Percentiles rank a stretch among this genome's conserved stretches.
Conservation (phyloP, 805 yeast genomes). For the Sugiyamaella lignohabitans region DNA sequence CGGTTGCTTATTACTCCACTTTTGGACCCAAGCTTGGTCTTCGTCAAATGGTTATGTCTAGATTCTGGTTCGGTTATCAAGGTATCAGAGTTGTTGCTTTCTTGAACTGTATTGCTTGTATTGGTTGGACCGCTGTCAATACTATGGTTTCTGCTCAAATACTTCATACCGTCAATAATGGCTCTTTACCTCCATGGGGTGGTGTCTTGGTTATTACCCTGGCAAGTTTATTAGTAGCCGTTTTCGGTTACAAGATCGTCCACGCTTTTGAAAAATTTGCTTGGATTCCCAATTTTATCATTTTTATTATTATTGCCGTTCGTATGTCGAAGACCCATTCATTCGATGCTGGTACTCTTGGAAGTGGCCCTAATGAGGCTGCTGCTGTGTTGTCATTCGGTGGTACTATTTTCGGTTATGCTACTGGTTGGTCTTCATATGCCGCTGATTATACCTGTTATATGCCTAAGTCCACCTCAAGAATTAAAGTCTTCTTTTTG, state of each 20-base stretch:
- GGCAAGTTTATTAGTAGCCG: constrained; percentile 63
- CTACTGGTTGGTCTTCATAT: constrained; percentile 91
- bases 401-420: constrained; percentile 77
- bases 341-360: constrained; percentile 50
- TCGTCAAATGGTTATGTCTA: constrained; percentile 79
- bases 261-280: constrained; percentile 79
- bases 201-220: constrained; percentile 69
- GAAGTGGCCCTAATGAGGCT: constrained; percentile 60
- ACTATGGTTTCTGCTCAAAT: constrained; percentile 85
- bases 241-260: constrained; percentile 79
- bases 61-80: constrained; percentile 69
- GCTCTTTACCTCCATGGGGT: constrained; percentile 78
- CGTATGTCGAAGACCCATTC: constrained; percentile 62
- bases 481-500: constrained; percentile 53
- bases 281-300: constrained; percentile 76
- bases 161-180: constrained; percentile 64
- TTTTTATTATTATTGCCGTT: constrained; percentile 72
- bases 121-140: constrained; percentile 95
- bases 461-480: constrained; percentile 61
- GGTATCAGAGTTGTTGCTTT: constrained; percentile 72
- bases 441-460: constrained; percentile 91
- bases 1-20: constrained; percentile 76
- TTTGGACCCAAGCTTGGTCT: constrained; percentile 83
- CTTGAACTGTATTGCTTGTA: constrained; percentile 75
- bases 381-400: constrained; percentile 77